Base-by-base conservation (phyloP, 345 rosid species). In the Brassica juncea region DNA sequence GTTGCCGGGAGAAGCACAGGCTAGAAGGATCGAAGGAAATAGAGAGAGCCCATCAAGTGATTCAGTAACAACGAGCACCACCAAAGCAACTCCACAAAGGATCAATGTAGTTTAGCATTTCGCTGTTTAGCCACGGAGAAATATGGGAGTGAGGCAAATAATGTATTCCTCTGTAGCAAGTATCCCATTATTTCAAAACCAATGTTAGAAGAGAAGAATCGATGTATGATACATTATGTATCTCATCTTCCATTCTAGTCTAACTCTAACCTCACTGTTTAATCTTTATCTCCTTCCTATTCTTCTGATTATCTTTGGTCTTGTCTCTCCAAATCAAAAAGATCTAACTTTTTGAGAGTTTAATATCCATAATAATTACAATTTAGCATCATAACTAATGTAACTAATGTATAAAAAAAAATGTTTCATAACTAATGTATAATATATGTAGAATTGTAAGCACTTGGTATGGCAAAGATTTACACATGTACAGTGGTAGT, bases 1-100 rank as follows among this genome's bases (percentile, higher is more conserved):
- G 89, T 84, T 89, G 79, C 92, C 92, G 11, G 87, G 75, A 31
- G 90, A 89, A 37, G 74, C 34, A 42, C 67, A 75, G 4, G 82
- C 81, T 76, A 84, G 78, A 70, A 84, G 84, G 77, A 86, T 84
- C 77, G 88, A 84, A 57, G 83, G 79, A 0, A 87, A 86, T 62
- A 82, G 83, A 76, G 89, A 83, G 74, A 88, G 84, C 59, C 82
- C 76, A 19, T 87, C 89, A 58, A 83, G 75, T 23, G 87, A 87
- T n/a, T 86, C 89, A 0, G 87, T 75, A 49, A 74, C 79, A 39
- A 75, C 83, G 1, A 80, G 49, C 72, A 28, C 42, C 5, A 54
- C 68, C 62, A 21, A 21, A 54, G 60, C 12, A 52, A 49, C 71
- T 52, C 39, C 71, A 64, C 11, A 80, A 31, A 69, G 71, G 82